Percentiles rank a stretch among this genome's conserved stretches.
phyloP scores from a whole-genome alignment of 192 early-diverging fungal species.

The Funneliformis mosseae region DNA sequence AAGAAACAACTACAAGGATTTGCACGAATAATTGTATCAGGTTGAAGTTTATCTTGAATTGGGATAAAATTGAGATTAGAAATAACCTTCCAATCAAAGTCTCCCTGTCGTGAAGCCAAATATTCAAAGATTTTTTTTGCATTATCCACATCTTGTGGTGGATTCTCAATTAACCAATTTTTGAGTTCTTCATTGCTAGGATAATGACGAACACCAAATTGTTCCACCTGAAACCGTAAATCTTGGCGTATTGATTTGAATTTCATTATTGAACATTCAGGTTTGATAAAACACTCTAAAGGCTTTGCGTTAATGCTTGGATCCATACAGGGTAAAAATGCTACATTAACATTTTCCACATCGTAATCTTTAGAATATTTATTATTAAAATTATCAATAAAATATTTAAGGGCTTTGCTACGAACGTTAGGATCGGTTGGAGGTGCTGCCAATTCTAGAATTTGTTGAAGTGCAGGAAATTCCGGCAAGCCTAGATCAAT shows the following conservation, averaged over 20 bases:
- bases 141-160: slow-evolving; percentile 37
- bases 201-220: slow-evolving; percentile 66
- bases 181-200: slow-evolving; percentile 52
- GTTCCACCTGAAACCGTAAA: slow-evolving; percentile 51
- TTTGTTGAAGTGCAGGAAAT: slow-evolving; percentile 41
- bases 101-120: slow-evolving; percentile 62
- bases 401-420: slow-evolving; percentile 62
- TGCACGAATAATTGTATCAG: not conserved
- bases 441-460: slow-evolving; percentile 48
- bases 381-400: slow-evolving; percentile 67
- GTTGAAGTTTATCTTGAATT: slow-evolving; percentile 21
- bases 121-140: slow-evolving; percentile 69
- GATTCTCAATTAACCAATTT: slow-evolving; percentile 40
- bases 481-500: slow-evolving; percentile 52
- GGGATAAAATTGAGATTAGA: slow-evolving; percentile 68
- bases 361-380: slow-evolving; percentile 59
- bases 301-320: slow-evolving; percentile 54
- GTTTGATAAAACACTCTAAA: slow-evolving; percentile 64
- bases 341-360: slow-evolving; percentile 42
- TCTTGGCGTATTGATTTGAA: slow-evolving; percentile 66
- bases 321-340: slow-evolving; percentile 64
- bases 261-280: slow-evolving; percentile 61
- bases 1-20: slow-evolving; percentile 15
- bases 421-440: slow-evolving; percentile 41
- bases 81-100: slow-evolving; percentile 67